Conservation (phyloP, 139 green algal genomes). For the Chlorella sorokiniana region DNA sequence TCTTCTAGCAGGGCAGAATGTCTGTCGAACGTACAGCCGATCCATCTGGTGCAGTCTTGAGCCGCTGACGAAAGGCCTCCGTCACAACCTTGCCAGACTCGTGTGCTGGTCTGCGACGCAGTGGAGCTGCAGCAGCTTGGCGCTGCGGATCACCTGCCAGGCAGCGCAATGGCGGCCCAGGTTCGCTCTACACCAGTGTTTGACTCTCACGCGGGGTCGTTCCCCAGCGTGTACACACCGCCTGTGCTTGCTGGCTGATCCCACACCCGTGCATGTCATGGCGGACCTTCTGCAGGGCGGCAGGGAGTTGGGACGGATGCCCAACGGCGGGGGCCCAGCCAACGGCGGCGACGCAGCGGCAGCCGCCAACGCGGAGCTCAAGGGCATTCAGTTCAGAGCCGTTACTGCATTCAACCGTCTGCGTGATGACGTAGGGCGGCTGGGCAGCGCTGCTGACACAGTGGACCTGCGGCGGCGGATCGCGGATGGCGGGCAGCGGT, state of each 20-base stretch:
- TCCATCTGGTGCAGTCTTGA: too few species aligned
- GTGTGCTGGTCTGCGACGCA: background rate
- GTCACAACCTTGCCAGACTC: too few species aligned
- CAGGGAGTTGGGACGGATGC: slow-evolving; percentile 12
- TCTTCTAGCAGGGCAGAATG: too few species aligned
- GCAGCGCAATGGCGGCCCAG: background rate
- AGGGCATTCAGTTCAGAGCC: slow-evolving; percentile 40
- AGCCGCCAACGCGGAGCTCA: slow-evolving; percentile 28
- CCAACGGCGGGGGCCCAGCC: background rate
- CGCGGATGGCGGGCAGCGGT: background rate
- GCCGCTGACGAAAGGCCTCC: too few species aligned
- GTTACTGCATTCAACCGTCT: slow-evolving; percentile 50
- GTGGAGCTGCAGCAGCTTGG: background rate
- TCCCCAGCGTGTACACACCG: background rate
- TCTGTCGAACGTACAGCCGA: too few species aligned
- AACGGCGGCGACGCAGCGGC: background rate
- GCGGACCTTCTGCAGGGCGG: slow-evolving; percentile 4
- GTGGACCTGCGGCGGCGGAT: slow-evolving; percentile 60
- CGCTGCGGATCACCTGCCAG: background rate
- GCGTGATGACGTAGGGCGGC: slow-evolving; percentile 57
- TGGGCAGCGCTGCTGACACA: slow-evolving; percentile 74
- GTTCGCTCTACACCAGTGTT: background rate
- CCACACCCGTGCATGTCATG: background rate
- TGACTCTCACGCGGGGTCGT: background rate
- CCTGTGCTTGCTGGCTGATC: background rate